Conservation (phyloP, 164 flowering plant genomes). For the Malania oleifera region DNA sequence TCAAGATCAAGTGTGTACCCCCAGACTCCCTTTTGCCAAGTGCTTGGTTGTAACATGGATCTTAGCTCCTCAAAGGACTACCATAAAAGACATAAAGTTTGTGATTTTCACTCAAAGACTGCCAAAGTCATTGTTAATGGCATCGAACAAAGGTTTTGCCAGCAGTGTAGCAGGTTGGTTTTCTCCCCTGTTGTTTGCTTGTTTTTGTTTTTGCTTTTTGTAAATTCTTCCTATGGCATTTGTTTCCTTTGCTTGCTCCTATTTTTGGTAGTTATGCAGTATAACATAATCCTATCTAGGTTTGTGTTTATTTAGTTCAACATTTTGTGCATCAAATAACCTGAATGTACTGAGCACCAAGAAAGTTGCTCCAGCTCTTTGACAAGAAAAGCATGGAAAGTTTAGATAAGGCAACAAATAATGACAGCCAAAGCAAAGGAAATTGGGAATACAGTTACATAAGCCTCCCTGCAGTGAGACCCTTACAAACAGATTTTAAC, state of each 20-base stretch:
- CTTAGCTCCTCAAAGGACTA: conserved; percentile 78
- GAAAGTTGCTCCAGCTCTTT: too few species aligned
- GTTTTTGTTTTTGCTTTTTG: neutral
- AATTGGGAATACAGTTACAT: too few species aligned
- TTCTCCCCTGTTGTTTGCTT: neutral
- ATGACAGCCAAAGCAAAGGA: too few species aligned
- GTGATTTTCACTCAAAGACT: conserved; percentile 78
- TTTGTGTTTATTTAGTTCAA: too few species aligned
- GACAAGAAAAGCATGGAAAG: neutral
- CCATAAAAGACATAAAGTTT: conserved; percentile 85
- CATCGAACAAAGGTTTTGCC: conserved; percentile 83
- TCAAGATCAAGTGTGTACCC: conserved; percentile 21
- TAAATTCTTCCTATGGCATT: too few species aligned
- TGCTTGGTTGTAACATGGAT: conserved; percentile 69
- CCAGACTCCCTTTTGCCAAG: conserved; percentile 66
- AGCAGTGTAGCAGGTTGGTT: conserved; percentile 71
- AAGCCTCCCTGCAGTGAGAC: too few species aligned
- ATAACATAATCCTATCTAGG: too few species aligned
- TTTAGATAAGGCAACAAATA: neutral
- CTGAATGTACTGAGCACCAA: too few species aligned
- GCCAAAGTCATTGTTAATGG: conserved; percentile 71
- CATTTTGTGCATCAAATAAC: too few species aligned
- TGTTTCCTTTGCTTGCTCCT: too few species aligned
- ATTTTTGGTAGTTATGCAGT: too few species aligned
- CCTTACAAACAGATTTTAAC: too few species aligned